Percentiles rank a stretch among this genome's conserved stretches.
phyloP scores from a whole-genome alignment of 2,329 filamentous ascomycete genomes.

The Stachybotrys chartarum region DNA sequence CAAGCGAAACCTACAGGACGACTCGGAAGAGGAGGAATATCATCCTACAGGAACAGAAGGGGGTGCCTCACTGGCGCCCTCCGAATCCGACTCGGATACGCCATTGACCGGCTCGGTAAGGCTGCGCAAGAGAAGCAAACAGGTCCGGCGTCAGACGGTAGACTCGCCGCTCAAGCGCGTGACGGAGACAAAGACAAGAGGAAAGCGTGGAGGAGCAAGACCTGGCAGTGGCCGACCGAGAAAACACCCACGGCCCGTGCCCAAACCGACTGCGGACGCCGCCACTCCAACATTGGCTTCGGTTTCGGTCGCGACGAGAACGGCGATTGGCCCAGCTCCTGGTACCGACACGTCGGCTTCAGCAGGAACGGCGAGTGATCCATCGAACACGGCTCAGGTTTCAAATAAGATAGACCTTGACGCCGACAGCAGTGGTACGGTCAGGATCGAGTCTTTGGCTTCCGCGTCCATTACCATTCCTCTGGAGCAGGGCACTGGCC shows the following conservation, averaged over 20 bases:
- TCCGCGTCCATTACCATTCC: background rate
- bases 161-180: slow-evolving; percentile 1
- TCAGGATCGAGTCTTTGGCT: background rate
- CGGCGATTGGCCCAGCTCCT: background rate
- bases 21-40: slow-evolving; percentile 22
- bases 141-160: background rate
- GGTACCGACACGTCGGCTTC: too few species aligned
- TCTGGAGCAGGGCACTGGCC: background rate
- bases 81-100: slow-evolving; percentile 11
- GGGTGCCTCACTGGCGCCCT: background rate
- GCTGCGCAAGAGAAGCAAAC: slow-evolving; percentile 14
- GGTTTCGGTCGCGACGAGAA: background rate
- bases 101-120: slow-evolving; percentile 8
- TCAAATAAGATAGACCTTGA: background rate
- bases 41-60: slow-evolving; percentile 15
- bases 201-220: slow-evolving; percentile 29
- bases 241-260: slow-evolving; percentile 24
- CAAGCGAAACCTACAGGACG: slow-evolving; percentile 16
- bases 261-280: slow-evolving; percentile 6
- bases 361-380: background rate
- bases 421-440: background rate
- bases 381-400: background rate
- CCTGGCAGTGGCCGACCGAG: slow-evolving; percentile 31
- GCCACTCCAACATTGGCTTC: background rate
- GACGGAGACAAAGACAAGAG: slow-evolving; percentile 19